Evolutionary conservation across 371 early-diverging fungal genomes (phyloP).

Genomic region (Mucor circinelloides): DNA sequence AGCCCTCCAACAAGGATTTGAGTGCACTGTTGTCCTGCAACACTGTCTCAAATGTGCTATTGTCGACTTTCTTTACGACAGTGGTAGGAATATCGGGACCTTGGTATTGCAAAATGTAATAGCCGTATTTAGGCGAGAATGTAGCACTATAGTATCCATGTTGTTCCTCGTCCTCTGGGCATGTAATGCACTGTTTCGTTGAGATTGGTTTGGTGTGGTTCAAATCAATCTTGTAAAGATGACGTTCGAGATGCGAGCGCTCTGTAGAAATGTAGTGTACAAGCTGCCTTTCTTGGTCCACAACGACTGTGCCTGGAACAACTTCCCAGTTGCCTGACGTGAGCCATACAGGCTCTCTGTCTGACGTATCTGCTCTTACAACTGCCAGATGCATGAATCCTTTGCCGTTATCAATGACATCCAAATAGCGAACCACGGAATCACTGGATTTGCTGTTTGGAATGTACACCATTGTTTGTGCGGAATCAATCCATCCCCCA

Average conservation of each 20-base stretch:
- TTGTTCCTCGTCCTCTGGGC: slow-evolving; percentile 25
- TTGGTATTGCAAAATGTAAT: slow-evolving; percentile 70
- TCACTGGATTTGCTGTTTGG: slow-evolving; percentile 30
- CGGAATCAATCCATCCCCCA: slow-evolving; percentile 74
- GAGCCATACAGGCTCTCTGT: slow-evolving; percentile 58
- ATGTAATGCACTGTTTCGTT: slow-evolving; percentile 37
- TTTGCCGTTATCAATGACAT: slow-evolving; percentile 70
- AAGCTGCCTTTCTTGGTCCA: slow-evolving; percentile 53
- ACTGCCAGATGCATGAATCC: slow-evolving; percentile 85
- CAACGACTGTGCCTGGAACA: slow-evolving; percentile 55
- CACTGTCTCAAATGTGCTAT: slow-evolving; percentile 50
- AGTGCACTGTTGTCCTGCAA: slow-evolving; percentile 61
- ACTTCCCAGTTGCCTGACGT: slow-evolving; percentile 89
- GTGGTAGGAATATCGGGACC: slow-evolving; percentile 89
- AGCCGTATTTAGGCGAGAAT: slow-evolving; percentile 75
- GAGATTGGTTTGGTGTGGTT: slow-evolving; percentile 12
- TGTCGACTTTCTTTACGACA: slow-evolving; percentile 54
- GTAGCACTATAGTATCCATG: slow-evolving; percentile 69
- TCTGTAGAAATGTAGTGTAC: slow-evolving; percentile 74
- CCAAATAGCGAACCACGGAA: slow-evolving; percentile 64
- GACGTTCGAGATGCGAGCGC: slow-evolving; percentile 72
- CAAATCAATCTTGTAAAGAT: slow-evolving; percentile 57
- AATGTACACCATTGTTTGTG: slow-evolving; percentile 46
- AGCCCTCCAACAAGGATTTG: slow-evolving; percentile 34
- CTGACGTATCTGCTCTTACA: slow-evolving; percentile 34